Base-by-base conservation (phyloP, 306 rosid genomes). In the Lablab purpureus region DNA sequence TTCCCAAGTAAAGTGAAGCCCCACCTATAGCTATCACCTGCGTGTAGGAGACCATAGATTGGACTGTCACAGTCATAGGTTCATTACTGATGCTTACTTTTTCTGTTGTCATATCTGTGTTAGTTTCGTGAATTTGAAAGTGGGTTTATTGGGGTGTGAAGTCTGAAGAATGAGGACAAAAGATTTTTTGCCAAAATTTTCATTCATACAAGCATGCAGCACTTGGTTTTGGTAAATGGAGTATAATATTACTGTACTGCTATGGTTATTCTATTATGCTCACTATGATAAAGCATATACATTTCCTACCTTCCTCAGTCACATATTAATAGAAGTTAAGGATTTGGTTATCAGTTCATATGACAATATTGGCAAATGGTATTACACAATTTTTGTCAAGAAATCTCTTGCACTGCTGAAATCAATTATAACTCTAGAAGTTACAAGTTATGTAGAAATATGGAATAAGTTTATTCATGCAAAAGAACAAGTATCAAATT, bases 141-240 rank as follows among this genome's bases (percentile, higher is more conserved):
- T 59, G 74, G 28, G 60, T 77, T 81, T 62, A 73, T 77, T 60
- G 37, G 65, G 30, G 75, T 51, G 73, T 30, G 58, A 62, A 49
- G 34, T 60, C 28, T 55, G 80, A 45, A 32, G 64, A 75, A n/a
- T 30, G 73, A 25, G 60, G n/a, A 54, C 32, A 62, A 30, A 19
- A 55, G 36, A 17, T 71, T 72, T 76, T n/a, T 64, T 63, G 10
- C 66, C 45, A 36, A 36, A 51, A n/a, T 75, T 70, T 70, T 77
- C 65, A 56, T 56, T 85, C 73, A 21, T 43, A 58, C 22, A 40
- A 65, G 37, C 81, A 36, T 46, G 58, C 75, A 30, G 73, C 64
- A 46, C n/a, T 68, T 72, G 80, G 64, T 76, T 56, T 63, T 66
- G 58, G 52, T 52, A 30, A 75, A 5, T 43, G 45, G 64, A 37